phyloP scores from a whole-genome alignment of 192 early-diverging fungal species.

The Backusella liffmaniae region DNA sequence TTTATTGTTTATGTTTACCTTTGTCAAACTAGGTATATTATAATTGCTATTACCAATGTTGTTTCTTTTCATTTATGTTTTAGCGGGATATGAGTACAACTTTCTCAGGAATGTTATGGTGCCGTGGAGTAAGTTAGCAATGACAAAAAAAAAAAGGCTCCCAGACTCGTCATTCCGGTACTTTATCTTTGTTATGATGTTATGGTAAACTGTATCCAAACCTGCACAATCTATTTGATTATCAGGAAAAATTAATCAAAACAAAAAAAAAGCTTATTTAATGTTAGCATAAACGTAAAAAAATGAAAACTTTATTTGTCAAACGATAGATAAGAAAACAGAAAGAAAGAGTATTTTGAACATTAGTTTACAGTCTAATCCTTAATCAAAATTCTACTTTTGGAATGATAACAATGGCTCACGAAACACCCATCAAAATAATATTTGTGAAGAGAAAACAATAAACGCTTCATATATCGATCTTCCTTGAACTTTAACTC shows the following conservation, averaged over 20 bases:
- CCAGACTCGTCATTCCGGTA: neutral
- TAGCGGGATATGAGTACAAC: neutral
- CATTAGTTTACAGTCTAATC: neutral
- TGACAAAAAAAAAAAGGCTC: neutral
- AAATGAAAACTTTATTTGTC: neutral
- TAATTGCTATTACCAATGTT: neutral
- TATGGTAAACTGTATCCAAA: neutral
- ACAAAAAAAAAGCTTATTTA: neutral
- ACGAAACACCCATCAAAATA: neutral
- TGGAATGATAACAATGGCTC: neutral
- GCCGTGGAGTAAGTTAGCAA: neutral
- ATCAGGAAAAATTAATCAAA: neutral
- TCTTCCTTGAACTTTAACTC: neutral
- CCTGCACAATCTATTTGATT: neutral
- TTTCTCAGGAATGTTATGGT: neutral
- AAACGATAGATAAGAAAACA: neutral
- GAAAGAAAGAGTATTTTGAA: neutral
- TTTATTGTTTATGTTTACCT: neutral
- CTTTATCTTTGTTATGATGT: neutral
- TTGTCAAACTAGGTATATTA: neutral
- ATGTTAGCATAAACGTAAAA: neutral
- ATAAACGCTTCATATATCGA: neutral
- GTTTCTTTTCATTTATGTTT: neutral
- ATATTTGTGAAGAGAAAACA: neutral
- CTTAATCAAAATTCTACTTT: neutral